Base-by-base conservation (phyloP, 805 yeast species). In the Ogataea nitratoaversa region DNA sequence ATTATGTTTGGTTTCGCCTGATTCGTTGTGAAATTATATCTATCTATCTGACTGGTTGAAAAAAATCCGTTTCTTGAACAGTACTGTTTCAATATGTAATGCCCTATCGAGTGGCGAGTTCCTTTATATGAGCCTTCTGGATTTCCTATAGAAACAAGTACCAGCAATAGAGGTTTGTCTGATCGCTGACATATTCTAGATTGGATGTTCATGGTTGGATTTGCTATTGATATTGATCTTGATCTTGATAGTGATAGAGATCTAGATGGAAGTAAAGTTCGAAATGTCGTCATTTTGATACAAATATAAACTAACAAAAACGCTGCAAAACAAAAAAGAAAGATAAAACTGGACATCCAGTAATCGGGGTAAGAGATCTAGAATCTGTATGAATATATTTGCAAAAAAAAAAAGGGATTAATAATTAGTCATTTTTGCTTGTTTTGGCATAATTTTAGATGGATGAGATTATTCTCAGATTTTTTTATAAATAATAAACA, bases 41-140 rank as follows among this genome's bases (percentile, higher is more conserved):
- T 47, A 19, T 62, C 63, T 28, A 48, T 19, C 16, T 23, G 25
- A 25, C 43, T 42, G 17, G 32, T 44, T 8, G 47, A 41, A 17
- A 47, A 31, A 31, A 48, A 50, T 37, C 56, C 43, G 46, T 52
- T 32, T 40, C 50, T 32, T 42, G 37, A 30, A 19, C 51, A 42
- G 19, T 43, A 38, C 30, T 49, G 32, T 27, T 79, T 66, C 29
- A 79, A 62, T 28, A 79, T 56, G 36, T 70, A 56, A 46, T 84
- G 85, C 1, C 95, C 96, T 0, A 81, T 86, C 43, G 82, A 86
- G 55, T 88, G 96, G 27, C 95, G 66, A 0, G 95, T 84, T 6
- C 69, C 67, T 7, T 62, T 60, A 50, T 72, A 85, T 36, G 68
- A 61, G 0, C 77, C 71, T 40, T 80, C 85, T 0, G 95, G 95